phyloP scores from a whole-genome alignment of 2,329 filamentous ascomycete species.

The Rhinocladiella similis region DNA sequence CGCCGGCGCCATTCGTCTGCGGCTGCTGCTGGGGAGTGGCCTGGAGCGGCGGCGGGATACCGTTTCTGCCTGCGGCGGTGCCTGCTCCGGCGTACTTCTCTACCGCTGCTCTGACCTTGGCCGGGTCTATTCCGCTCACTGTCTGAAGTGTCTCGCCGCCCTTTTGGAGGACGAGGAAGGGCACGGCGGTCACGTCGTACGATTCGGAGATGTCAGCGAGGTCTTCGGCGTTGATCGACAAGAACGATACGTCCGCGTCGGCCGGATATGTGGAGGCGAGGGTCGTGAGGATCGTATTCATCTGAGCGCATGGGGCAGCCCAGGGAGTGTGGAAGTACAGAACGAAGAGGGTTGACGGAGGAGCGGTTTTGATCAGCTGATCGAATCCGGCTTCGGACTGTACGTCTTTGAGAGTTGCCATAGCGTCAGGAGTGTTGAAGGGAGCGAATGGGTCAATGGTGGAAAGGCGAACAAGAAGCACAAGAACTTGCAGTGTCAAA shows the following conservation, averaged over 20 bases:
- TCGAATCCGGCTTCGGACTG: conserved; percentile 72
- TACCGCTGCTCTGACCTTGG: conserved; percentile 80
- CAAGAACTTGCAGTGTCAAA: background rate
- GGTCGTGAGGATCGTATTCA: conserved; percentile 80
- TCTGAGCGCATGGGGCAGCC: conserved; percentile 94
- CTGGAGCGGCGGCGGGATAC: conserved; percentile 41
- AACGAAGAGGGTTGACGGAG: conserved; percentile 71
- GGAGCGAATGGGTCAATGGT: background rate
- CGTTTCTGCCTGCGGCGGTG: conserved; percentile 36
- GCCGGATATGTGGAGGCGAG: conserved; percentile 83
- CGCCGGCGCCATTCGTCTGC: conserved; percentile 29
- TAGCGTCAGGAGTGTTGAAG: conserved; percentile 35
- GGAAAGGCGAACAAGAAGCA: background rate
- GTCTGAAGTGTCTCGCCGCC: conserved; percentile 76
- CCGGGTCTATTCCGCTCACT: conserved; percentile 84
- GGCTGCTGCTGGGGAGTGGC: conserved; percentile 37
- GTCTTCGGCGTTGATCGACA: conserved; percentile 91
- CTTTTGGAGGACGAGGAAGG: conserved; percentile 82
- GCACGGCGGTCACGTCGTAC: conserved; percentile 93
- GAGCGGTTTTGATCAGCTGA: conserved; percentile 64
- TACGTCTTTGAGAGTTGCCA: conserved; percentile 79
- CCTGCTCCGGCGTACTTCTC: conserved; percentile 70
- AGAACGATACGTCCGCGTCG: conserved; percentile 71
- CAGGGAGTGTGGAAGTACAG: conserved; percentile 96
- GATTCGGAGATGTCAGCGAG: conserved; percentile 86